These are phyloP conservation scores for Aspergillus sp. DNA, from an alignment of 2,329 filamentous ascomycete genomes.

Conservation along the genomic window DNA sequence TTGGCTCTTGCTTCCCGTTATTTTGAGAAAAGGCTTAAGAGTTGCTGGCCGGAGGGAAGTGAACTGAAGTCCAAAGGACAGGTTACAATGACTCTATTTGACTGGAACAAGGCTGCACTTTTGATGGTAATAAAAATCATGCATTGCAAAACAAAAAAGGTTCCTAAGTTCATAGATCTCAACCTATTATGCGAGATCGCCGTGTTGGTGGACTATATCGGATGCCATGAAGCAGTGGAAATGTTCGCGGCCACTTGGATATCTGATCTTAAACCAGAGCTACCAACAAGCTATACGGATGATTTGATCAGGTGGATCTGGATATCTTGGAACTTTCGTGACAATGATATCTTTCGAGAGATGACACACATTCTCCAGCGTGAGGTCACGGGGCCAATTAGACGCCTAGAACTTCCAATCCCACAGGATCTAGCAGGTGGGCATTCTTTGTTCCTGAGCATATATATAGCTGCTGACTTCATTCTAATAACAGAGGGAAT, in stretches of 20 bases:
- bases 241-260: constrained; percentile 18
- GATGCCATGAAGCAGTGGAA: constrained; percentile 40
- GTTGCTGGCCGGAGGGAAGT: neutral
- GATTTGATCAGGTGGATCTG: too few relatives aligned
- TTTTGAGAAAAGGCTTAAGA: constrained; percentile 1
- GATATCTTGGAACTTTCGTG: too few relatives aligned
- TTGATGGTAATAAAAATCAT: constrained; percentile 43
- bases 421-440: too few relatives aligned
- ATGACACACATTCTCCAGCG: too few relatives aligned
- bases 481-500: too few relatives aligned
- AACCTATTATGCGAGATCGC: constrained; percentile 44
- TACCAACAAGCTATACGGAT: too few relatives aligned
- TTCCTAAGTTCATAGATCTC: constrained; percentile 35
- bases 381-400: too few relatives aligned
- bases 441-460: too few relatives aligned
- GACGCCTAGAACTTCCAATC: too few relatives aligned
- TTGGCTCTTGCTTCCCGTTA: constrained; percentile 1
- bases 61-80: neutral
- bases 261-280: too few relatives aligned
- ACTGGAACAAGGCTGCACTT: constrained; percentile 32
- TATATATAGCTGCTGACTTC: too few relatives aligned
- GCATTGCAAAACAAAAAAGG: constrained; percentile 38
- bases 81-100: neutral
- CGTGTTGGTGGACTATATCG: constrained; percentile 40
- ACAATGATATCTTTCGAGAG: too few relatives aligned